Evolutionary conservation across 805 yeast genomes (phyloP).

Genomic region (Candida peoriensis): DNA sequence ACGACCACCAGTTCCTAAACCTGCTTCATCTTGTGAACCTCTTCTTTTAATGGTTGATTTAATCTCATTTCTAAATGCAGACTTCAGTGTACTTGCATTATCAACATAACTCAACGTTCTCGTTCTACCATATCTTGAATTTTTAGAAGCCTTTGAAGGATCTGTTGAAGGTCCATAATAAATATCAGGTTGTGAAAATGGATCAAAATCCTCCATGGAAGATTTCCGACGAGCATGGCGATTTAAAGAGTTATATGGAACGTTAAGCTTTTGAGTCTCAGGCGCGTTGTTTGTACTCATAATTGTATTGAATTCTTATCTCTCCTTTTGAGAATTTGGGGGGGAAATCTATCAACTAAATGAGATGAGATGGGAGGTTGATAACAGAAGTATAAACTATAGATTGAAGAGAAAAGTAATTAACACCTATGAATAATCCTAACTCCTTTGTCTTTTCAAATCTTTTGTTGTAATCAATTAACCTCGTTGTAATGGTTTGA

Average conservation of each 20-base stretch:
- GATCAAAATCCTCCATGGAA: conserved; percentile 35
- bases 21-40: conserved; percentile 49
- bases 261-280: not conserved
- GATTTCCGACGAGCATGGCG: conserved; percentile 19
- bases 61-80: conserved; percentile 19
- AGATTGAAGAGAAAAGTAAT: no score
- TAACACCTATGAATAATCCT: no score
- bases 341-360: not conserved
- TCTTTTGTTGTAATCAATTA: no score
- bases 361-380: not conserved
- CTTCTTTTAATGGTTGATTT: conserved; percentile 36
- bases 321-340: no score
- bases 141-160: conserved; percentile 40
- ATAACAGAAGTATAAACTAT: not conserved
- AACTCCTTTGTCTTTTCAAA: no score
- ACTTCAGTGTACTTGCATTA: conserved; percentile 14
- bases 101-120: conserved; percentile 52
- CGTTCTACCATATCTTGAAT: conserved; percentile 42
- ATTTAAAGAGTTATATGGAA: no score
- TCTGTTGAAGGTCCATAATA: conserved; percentile 64
- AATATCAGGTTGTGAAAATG: conserved; percentile 61
- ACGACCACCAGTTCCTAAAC: conserved; percentile 28
- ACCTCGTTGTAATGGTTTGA: no score
- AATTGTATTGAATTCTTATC: no score
- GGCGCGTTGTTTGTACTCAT: not conserved